Conservation (phyloP, 306 rosid species). For the Ormosia emarginata region DNA sequence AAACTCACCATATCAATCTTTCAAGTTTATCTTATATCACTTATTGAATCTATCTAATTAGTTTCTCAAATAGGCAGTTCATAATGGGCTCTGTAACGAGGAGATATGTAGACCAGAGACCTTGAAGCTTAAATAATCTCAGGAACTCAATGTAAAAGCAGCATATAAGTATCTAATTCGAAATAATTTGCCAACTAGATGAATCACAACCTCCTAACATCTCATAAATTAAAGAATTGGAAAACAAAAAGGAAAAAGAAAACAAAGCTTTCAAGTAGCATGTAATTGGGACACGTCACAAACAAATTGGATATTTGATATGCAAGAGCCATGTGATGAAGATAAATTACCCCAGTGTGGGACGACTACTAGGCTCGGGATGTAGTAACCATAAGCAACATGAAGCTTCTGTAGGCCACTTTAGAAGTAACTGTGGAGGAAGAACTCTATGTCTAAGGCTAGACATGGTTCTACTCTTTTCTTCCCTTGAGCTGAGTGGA, state of each 20-base stretch:
- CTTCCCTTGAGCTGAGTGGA: constrained; percentile 83
- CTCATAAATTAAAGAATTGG: background rate
- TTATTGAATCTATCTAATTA: background rate
- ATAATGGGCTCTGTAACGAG: background rate
- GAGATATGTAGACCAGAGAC: background rate
- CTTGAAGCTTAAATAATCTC: background rate
- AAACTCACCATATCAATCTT: background rate
- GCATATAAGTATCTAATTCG: background rate
- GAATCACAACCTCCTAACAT: background rate
- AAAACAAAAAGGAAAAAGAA: background rate
- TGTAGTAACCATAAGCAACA: constrained; percentile 95
- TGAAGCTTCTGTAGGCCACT: constrained; percentile 98
- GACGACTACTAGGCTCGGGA: constrained; percentile 88
- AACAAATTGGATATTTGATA: constrained; percentile 1
- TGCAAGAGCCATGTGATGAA: constrained; percentile 10
- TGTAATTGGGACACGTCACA: background rate
- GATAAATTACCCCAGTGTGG: constrained; percentile 65
- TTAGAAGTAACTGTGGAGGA: constrained; percentile 94
- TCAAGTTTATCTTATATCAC: background rate
- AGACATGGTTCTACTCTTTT: constrained; percentile 83
- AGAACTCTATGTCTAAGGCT: constrained; percentile 94
- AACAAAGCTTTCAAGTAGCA: background rate
- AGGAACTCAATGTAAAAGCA: background rate
- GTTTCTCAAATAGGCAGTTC: background rate
- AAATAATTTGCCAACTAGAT: background rate